Evolutionary conservation across 164 flowering plant genomes (phyloP).

Genomic region (Vitis rupestris): DNA sequence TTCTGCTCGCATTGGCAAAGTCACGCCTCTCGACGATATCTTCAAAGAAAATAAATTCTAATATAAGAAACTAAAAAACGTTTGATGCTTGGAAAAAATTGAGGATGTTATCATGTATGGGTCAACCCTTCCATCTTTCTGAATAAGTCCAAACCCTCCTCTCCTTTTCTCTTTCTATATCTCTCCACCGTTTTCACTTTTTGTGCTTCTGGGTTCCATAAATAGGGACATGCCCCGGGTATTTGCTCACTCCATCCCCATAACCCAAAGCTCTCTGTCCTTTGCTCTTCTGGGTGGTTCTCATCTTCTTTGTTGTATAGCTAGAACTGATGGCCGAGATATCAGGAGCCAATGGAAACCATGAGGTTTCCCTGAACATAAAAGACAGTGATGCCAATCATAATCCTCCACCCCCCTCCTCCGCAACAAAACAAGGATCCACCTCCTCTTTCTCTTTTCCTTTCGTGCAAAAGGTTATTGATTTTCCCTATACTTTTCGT

Average conservation of each 20-base stretch:
- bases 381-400: constrained; percentile 6
- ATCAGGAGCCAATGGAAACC: constrained; percentile 17
- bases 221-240: no score
- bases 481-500: neutral
- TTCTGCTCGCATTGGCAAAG: neutral
- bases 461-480: constrained; percentile 44
- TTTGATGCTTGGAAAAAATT: no score
- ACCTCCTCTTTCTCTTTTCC: constrained; percentile 23
- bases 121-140: neutral
- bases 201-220: no score
- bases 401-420: constrained; percentile 2
- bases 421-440: neutral
- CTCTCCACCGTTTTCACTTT: neutral
- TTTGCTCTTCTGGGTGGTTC: no score
- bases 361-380: constrained; percentile 16
- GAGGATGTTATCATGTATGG: no score
- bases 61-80: neutral
- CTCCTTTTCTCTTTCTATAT: neutral
- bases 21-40: constrained; percentile 18
- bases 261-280: no score
- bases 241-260: no score
- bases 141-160: neutral
- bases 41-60: neutral
- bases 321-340: constrained; percentile 26
- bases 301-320: no score